These are phyloP conservation scores for Colletotrichum eleusines DNA, from an alignment of 2,329 filamentous ascomycete species.

Conservation along the genomic window DNA sequence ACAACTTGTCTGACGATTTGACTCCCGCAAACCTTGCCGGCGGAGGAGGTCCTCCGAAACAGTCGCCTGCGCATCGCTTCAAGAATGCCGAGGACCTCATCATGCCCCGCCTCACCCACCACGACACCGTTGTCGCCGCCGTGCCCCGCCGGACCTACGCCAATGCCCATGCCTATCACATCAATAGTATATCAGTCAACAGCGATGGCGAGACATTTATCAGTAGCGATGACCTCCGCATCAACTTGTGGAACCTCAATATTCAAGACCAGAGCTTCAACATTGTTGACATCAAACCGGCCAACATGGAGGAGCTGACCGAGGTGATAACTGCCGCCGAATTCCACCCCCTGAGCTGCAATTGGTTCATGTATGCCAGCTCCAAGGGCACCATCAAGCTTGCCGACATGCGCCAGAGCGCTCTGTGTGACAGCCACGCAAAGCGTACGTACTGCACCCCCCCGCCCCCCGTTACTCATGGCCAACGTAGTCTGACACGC, in stretches of 20 bases:
- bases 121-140: slow-evolving; percentile 97
- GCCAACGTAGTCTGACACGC: not conserved
- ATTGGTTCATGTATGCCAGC: slow-evolving; percentile 99
- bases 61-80: slow-evolving; percentile 80
- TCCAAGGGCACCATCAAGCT: slow-evolving; percentile 99
- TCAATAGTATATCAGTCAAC: slow-evolving; percentile 99
- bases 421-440: slow-evolving; percentile 93
- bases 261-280: slow-evolving; percentile 99
- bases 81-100: slow-evolving; percentile 86
- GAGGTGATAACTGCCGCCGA: slow-evolving; percentile 99
- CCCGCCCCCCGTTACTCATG: not conserved
- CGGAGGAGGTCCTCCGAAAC: slow-evolving; percentile 81
- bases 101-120: slow-evolving; percentile 94
- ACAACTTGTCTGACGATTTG: slow-evolving; percentile 95
- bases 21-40: slow-evolving; percentile 80
- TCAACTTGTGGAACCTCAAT: slow-evolving; percentile 99
- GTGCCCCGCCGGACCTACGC: slow-evolving; percentile 96
- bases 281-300: slow-evolving; percentile 99
- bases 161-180: slow-evolving; percentile 98
- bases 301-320: slow-evolving; percentile 99
- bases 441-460: slow-evolving; percentile 75
- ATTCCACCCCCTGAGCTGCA: slow-evolving; percentile 96
- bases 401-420: slow-evolving; percentile 97
- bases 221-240: slow-evolving; percentile 95
- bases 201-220: slow-evolving; percentile 99